Conservation (phyloP, 2,329 filamentous ascomycete species). For the Chalaropsis thielavioides region DNA sequence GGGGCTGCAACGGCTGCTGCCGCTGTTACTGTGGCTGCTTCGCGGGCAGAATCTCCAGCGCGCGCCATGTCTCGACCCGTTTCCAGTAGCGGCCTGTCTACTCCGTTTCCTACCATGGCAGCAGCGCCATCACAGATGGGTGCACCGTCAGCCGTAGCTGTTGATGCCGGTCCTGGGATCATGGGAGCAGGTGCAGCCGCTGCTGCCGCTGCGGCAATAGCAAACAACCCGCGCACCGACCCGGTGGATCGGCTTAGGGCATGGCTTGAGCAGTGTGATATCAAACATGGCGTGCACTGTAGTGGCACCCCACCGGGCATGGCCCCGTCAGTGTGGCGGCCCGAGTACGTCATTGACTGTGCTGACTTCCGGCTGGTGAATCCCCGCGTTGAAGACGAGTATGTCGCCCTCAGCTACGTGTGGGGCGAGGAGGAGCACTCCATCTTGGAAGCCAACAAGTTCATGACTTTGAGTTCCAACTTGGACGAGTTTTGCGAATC, state of each 20-base stretch:
- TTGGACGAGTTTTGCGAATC: slow-evolving; percentile 26
- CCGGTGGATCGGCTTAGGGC: slow-evolving; percentile 29
- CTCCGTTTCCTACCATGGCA: neutral
- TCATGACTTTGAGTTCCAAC: slow-evolving; percentile 27
- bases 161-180: slow-evolving; percentile 2
- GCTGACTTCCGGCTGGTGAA: slow-evolving; percentile 28
- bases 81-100: slow-evolving; percentile 3
- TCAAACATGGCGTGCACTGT: slow-evolving; percentile 31
- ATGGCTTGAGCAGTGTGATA: slow-evolving; percentile 32
- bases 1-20: neutral
- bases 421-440: slow-evolving; percentile 24
- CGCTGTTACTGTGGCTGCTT: neutral
- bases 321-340: slow-evolving; percentile 26
- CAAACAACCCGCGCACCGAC: slow-evolving; percentile 23
- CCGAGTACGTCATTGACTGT: slow-evolving; percentile 30
- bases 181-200: slow-evolving; percentile 17
- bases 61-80: slow-evolving; percentile 11
- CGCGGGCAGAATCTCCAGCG: slow-evolving; percentile 7
- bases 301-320: slow-evolving; percentile 19
- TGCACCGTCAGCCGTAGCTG: slow-evolving; percentile 22
- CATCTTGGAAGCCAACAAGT: slow-evolving; percentile 21
- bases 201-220: slow-evolving; percentile 16
- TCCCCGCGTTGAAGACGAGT: slow-evolving; percentile 28
- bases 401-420: slow-evolving; percentile 34
- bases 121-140: slow-evolving; percentile 23